phyloP scores from a whole-genome alignment of 192 early-diverging fungal genomes.

The Cladochytrium replicatum region DNA sequence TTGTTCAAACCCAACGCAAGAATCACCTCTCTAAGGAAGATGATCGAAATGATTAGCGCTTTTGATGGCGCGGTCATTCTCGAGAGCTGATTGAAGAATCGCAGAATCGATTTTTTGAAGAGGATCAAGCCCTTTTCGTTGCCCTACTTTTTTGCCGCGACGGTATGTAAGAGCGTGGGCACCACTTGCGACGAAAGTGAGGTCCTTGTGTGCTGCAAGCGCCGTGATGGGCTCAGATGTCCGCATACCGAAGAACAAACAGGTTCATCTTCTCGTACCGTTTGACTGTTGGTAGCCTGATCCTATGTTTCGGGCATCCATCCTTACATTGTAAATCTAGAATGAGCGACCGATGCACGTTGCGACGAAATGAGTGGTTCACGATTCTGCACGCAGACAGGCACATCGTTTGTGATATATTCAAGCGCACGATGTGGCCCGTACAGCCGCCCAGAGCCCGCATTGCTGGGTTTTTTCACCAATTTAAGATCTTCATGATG shows the following conservation, averaged over 20 bases:
- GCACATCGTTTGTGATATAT: conserved; percentile 72
- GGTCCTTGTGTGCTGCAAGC: conserved; percentile 55
- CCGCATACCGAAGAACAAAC: conserved; percentile 52
- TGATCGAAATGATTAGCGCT: no score
- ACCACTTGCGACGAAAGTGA: conserved; percentile 66
- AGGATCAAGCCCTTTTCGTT: no score
- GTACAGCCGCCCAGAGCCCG: no score
- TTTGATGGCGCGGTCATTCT: no score
- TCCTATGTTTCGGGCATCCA: no score
- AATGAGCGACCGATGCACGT: conserved; percentile 78
- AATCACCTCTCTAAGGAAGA: no score
- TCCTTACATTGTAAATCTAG: conserved; percentile 80
- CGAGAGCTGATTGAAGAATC: no score
- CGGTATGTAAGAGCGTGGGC: conserved; percentile 50
- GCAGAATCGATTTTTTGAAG: no score
- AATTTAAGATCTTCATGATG: no score
- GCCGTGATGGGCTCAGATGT: conserved; percentile 59
- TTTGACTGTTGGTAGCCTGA: conserved; percentile 22
- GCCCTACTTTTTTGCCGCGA: conserved; percentile 62
- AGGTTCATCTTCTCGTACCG: conserved; percentile 66
- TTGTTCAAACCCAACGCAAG: no score
- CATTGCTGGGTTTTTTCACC: no score
- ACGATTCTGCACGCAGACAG: conserved; percentile 67
- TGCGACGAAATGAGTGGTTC: conserved; percentile 73
- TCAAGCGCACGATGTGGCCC: conserved; percentile 87